These are phyloP conservation scores for Trametes cingulata DNA, from an alignment of 768 basidiomycete genomes.

Conservation along the genomic window DNA sequence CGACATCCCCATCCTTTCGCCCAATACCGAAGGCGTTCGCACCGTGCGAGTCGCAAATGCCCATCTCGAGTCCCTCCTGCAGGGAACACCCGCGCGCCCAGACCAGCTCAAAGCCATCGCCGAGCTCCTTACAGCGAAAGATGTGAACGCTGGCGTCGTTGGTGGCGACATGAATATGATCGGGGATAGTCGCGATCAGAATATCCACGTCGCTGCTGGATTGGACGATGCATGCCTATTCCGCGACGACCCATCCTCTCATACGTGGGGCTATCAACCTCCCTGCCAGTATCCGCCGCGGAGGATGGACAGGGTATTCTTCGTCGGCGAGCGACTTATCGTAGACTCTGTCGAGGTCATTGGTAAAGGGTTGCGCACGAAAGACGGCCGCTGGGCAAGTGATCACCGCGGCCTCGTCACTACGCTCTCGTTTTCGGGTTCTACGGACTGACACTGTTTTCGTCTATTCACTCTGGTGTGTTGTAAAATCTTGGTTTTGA, in stretches of 20 bases:
- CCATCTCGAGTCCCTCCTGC: constrained; percentile 66
- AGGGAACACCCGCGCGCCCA: constrained; percentile 40
- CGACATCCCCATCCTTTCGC: constrained; percentile 50
- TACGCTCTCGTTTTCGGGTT: constrained; percentile 27
- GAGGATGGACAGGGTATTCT: constrained; percentile 69
- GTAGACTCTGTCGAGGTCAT: constrained; percentile 56
- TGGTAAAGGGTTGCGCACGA: constrained; percentile 54
- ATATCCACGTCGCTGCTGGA: constrained; percentile 45
- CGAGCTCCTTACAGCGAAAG: constrained; percentile 47
- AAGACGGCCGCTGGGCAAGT: constrained; percentile 51
- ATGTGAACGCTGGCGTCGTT: constrained; percentile 58
- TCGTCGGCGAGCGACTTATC: constrained; percentile 47
- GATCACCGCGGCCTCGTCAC: constrained; percentile 67
- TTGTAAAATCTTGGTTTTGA: too few species aligned
- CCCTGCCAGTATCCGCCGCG: constrained; percentile 45
- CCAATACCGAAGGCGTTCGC: constrained; percentile 32
- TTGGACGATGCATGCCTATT: constrained; percentile 57
- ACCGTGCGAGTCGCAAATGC: constrained; percentile 69
- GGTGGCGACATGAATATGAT: constrained; percentile 78
- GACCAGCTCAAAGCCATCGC: constrained; percentile 56
- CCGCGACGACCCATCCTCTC: constrained; percentile 41
- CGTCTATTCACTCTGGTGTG: too few species aligned
- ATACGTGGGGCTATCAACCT: constrained; percentile 76
- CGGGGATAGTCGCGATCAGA: constrained; percentile 40
- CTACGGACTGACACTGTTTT: too few species aligned